Percentiles rank a stretch among this genome's conserved stretches.
Evolutionary conservation across 2,329 filamentous ascomycete genomes (phyloP).

Genomic region (Acrocalymma vagum): DNA sequence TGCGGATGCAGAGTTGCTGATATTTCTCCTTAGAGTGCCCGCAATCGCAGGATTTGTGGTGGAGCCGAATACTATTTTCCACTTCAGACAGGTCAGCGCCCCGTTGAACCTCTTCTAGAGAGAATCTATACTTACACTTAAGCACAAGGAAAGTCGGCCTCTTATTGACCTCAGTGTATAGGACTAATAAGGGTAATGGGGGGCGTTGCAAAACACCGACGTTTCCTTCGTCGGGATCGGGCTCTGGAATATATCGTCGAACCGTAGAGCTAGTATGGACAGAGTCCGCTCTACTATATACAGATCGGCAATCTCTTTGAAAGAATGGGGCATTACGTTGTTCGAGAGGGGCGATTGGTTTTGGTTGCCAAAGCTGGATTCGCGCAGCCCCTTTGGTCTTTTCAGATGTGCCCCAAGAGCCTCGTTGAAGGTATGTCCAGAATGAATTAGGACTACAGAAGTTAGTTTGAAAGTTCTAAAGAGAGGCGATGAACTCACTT

Average conservation of each 20-base stretch:
- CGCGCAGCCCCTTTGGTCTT: conserved; percentile 2
- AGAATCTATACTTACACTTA: conserved; percentile 4
- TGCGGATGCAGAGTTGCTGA: not conserved
- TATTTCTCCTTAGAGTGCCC: conserved; percentile 1
- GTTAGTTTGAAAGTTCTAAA: not conserved
- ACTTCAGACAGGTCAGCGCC: conserved; percentile 1
- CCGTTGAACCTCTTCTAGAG: not conserved
- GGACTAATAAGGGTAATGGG: conserved; percentile 1
- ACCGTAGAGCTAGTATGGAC: conserved; percentile 3
- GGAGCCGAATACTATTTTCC: conserved; percentile 1
- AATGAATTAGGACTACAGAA: not conserved
- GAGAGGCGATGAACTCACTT: not conserved
- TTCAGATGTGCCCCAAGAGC: conserved; percentile 2
- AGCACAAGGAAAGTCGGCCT: conserved; percentile 4
- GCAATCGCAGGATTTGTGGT: conserved; percentile 4
- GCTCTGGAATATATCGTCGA: not conserved
- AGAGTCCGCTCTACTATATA: conserved; percentile 3
- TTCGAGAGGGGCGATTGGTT: not conserved
- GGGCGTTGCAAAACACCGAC: conserved; percentile 2
- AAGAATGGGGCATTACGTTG: not conserved
- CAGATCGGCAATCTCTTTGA: not conserved
- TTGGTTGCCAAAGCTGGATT: conserved; percentile 7
- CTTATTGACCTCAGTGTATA: conserved; percentile 2
- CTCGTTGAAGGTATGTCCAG: not conserved
- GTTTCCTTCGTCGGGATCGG: not conserved